These are phyloP conservation scores for Adansonia rubrostipa DNA, from an alignment of 441 rosid genomes.

Conservation along the genomic window DNA sequence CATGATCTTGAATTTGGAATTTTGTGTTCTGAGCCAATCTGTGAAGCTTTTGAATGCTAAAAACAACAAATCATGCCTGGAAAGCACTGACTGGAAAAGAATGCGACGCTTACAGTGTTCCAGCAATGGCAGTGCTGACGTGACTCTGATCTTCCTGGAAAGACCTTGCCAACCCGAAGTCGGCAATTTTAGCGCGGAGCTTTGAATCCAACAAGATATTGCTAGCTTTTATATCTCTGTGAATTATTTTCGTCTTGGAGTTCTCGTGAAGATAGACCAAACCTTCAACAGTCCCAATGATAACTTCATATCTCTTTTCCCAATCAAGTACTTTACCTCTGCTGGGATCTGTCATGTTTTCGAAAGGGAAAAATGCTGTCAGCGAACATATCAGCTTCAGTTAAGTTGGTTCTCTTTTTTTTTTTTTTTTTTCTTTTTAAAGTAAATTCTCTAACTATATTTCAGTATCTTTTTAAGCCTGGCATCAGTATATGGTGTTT, in stretches of 20 bases:
- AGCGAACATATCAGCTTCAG: not conserved
- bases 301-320: constrained; percentile 64
- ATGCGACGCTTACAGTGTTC: constrained; percentile 70
- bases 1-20: not conserved
- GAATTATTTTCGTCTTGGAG: constrained; percentile 68
- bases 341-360: constrained; percentile 54
- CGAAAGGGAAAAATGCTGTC: not conserved
- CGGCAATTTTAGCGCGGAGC: constrained; percentile 87
- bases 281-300: constrained; percentile 85
- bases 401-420: not conserved
- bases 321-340: constrained; percentile 70
- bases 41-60: not conserved
- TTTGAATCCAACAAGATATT: constrained; percentile 77
- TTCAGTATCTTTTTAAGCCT: constrained; percentile 4
- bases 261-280: constrained; percentile 82
- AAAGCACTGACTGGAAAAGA: not conserved
- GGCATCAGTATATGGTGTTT: constrained; percentile 14
- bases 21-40: not conserved
- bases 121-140: constrained; percentile 94
- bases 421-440: too few species aligned
- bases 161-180: constrained; percentile 92
- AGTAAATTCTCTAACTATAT: not conserved
- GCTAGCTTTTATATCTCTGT: constrained; percentile 91
- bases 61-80: not conserved
- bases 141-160: constrained; percentile 90